Evolutionary conservation across 2,329 filamentous ascomycete genomes (phyloP).

Genomic region (Fusarium illudens): DNA sequence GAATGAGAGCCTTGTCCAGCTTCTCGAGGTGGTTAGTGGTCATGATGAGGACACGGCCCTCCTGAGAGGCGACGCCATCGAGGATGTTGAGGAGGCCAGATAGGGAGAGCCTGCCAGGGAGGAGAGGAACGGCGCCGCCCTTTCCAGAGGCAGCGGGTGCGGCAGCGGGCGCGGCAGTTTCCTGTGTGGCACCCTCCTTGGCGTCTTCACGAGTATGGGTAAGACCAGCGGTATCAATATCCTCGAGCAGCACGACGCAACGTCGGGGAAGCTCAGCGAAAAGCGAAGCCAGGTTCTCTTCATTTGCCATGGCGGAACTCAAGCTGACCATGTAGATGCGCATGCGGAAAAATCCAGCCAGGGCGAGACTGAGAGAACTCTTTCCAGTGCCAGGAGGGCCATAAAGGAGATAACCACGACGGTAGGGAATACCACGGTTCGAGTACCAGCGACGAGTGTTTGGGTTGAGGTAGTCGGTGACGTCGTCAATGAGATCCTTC

Average conservation of each 20-base stretch:
- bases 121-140: slow-evolving; percentile 2
- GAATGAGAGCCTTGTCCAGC: slow-evolving; percentile 69
- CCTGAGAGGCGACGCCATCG: slow-evolving; percentile 74
- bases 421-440: slow-evolving; percentile 84
- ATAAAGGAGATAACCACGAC: slow-evolving; percentile 82
- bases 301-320: slow-evolving; percentile 68
- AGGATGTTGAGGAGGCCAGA: slow-evolving; percentile 84
- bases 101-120: slow-evolving; percentile 64
- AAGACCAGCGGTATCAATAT: slow-evolving; percentile 77
- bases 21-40: slow-evolving; percentile 71
- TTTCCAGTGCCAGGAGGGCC: slow-evolving; percentile 86
- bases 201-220: slow-evolving; percentile 63
- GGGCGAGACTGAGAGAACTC: slow-evolving; percentile 73
- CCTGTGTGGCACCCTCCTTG: slow-evolving; percentile 39
- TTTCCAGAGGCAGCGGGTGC: slow-evolving; percentile 8
- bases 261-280: slow-evolving; percentile 73
- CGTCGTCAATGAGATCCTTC: slow-evolving; percentile 66
- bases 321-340: slow-evolving; percentile 77
- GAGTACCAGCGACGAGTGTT: slow-evolving; percentile 79
- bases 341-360: slow-evolving; percentile 75
- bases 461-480: slow-evolving; percentile 70
- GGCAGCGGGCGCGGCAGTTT: slow-evolving; percentile 30
- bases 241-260: slow-evolving; percentile 78
- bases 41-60: slow-evolving; percentile 71
- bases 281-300: slow-evolving; percentile 70